Conservation (phyloP, 805 yeast genomes). For the Saccharomycopsis fibuligera region DNA sequence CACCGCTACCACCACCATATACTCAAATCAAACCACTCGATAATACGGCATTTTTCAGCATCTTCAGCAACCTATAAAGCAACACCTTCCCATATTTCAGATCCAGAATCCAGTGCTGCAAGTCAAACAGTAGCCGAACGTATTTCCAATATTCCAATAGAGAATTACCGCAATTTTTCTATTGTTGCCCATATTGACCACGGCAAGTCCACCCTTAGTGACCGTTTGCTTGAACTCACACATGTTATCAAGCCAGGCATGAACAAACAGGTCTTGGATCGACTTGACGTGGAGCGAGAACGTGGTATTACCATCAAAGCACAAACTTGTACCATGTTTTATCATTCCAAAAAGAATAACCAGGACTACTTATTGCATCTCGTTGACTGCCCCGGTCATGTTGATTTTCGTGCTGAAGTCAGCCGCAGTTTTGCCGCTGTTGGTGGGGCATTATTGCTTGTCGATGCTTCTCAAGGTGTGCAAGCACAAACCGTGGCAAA, state of each 20-base stretch:
- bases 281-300: constrained; percentile 90
- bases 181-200: constrained; percentile 96
- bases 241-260: constrained; percentile 76
- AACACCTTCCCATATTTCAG: too few species aligned
- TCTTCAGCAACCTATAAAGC: too few species aligned
- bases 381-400: constrained; percentile 98
- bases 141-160: constrained; percentile 73
- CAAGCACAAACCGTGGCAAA: constrained; percentile 99
- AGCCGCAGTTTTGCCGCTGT: constrained; percentile 92
- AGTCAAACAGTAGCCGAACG: constrained; percentile 38
- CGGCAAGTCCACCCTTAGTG: constrained; percentile 83
- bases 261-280: constrained; percentile 82
- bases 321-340: constrained; percentile 92
- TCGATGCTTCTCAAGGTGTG: constrained; percentile 94
- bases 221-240: constrained; percentile 78
- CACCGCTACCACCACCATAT: too few species aligned
- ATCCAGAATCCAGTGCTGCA: too few species aligned
- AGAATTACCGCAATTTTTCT: constrained; percentile 81
- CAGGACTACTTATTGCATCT: constrained; percentile 79
- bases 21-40: too few species aligned
- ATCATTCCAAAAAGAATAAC: constrained; percentile 52
- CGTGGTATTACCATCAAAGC: constrained; percentile 97
- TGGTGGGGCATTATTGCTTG: constrained; percentile 84
- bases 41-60: too few species aligned
- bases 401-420: constrained; percentile 91